Evolutionary conservation across 192 early-diverging fungal species (phyloP).

Genomic region (Dispira simplex): DNA sequence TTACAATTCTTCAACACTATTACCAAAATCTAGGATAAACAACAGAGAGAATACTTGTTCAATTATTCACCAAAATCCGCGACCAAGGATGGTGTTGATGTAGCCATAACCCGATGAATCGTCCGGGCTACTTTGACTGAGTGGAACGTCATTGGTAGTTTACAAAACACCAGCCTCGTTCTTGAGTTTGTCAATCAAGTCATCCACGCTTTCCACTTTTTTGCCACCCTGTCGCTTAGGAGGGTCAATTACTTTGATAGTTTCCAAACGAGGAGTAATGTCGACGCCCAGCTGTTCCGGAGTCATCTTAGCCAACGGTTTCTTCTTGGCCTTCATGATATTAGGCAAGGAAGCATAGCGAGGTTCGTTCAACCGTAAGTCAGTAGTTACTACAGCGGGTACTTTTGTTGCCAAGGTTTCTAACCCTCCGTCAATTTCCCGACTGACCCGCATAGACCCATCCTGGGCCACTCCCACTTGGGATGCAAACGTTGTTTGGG

Average conservation of each 20-base stretch:
- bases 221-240: constrained; percentile 83
- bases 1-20: no score
- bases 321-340: constrained; percentile 89
- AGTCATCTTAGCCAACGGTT: constrained; percentile 67
- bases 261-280: constrained; percentile 66
- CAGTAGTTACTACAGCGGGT: constrained; percentile 91
- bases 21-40: no score
- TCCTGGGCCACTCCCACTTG: constrained; percentile 65
- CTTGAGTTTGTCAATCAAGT: constrained; percentile 77
- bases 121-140: no score
- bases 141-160: not conserved
- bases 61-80: no score
- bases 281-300: constrained; percentile 74
- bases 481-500: constrained; percentile 95
- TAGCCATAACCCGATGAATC: no score
- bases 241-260: constrained; percentile 82
- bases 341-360: constrained; percentile 82
- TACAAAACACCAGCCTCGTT: constrained; percentile 63
- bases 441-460: constrained; percentile 59
- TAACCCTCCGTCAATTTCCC: constrained; percentile 96
- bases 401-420: constrained; percentile 72
- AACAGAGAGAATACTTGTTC: no score
- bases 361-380: constrained; percentile 91
- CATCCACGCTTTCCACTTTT: constrained; percentile 87
- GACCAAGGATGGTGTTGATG: no score